A percentile compares a stretch with the other conserved stretches of the same genome.
These are phyloP conservation scores for Penicillium malachiteum DNA, from an alignment of 495 filamentous ascomycete genomes.

Conservation along the genomic window DNA sequence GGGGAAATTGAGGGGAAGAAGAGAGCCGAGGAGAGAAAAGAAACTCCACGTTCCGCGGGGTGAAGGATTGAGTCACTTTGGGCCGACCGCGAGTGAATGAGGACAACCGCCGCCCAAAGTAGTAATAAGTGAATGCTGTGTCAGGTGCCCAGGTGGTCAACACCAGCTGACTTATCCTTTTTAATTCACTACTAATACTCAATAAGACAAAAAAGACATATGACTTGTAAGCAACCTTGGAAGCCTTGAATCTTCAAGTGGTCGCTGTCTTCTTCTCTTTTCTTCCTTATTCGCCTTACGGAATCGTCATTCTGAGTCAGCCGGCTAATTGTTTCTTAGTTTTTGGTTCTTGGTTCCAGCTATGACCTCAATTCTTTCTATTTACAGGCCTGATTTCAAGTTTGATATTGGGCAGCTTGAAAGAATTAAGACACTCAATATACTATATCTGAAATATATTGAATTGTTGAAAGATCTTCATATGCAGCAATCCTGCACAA, in stretches of 20 bases:
- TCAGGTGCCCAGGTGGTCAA: too few species aligned
- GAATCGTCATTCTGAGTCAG: constrained; percentile 7
- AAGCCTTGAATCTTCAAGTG: not conserved
- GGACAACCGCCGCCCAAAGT: not conserved
- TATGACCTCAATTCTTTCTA: not conserved
- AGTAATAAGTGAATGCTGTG: too few species aligned
- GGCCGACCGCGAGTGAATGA: not conserved
- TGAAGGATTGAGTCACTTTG: constrained; percentile 30
- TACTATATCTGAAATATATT: too few species aligned
- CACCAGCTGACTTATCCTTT: too few species aligned
- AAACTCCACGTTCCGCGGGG: constrained; percentile 26
- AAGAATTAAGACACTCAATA: too few species aligned
- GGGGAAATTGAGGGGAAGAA: constrained; percentile 12
- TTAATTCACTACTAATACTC: not conserved
- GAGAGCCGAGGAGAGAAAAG: constrained; percentile 5
- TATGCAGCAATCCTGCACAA: not conserved
- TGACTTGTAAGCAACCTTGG: not conserved
- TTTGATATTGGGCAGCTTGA: not conserved
- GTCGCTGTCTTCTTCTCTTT: not conserved
- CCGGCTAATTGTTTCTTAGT: constrained; percentile 1
- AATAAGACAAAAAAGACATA: not conserved
- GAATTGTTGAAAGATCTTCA: too few species aligned
- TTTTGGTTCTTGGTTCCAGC: not conserved
- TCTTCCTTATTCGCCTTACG: not conserved
- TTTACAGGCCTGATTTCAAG: not conserved